phyloP scores from a whole-genome alignment of 331 rosid species.

The Spiraea crenata region DNA sequence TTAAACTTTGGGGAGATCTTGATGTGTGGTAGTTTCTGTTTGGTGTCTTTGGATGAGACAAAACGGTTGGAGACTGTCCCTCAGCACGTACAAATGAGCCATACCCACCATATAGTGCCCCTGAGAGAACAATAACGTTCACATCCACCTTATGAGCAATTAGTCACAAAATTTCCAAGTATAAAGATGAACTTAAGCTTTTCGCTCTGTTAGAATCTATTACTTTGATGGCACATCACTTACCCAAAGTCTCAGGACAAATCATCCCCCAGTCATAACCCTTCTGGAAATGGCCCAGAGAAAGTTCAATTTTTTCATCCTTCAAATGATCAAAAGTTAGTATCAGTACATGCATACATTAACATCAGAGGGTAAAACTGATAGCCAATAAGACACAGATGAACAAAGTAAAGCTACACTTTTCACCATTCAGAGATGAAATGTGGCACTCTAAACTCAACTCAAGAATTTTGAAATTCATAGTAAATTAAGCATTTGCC shows the following conservation, averaged over 20 bases:
- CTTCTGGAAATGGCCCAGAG: conserved; percentile 72
- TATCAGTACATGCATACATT: background rate
- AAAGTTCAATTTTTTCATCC: conserved; percentile 70
- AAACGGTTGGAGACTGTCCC: conserved; percentile 39
- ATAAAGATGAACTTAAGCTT: conserved; percentile 9
- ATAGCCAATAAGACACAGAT: background rate
- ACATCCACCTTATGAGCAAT: conserved; percentile 13
- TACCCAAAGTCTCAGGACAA: conserved; percentile 69
- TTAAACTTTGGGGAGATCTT: conserved; percentile 38
- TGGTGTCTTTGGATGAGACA: conserved; percentile 48
- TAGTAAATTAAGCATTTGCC: background rate
- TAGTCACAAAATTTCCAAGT: conserved; percentile 12
- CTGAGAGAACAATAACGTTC: conserved; percentile 40
- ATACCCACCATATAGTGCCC: conserved; percentile 60
- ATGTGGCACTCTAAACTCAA: background rate
- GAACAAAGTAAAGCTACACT: background rate
- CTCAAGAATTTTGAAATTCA: background rate
- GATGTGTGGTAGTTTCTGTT: conserved; percentile 46
- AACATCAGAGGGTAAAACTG: background rate
- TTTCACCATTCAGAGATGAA: background rate
- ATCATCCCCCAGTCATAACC: conserved; percentile 70
- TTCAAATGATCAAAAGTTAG: conserved; percentile 28
- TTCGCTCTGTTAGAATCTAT: conserved; percentile 12
- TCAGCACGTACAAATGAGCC: conserved; percentile 61
- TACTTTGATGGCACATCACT: conserved; percentile 31